Base-by-base conservation (phyloP, 1,284 basidiomycete genomes). In the Ceratobasidium papillatum region DNA sequence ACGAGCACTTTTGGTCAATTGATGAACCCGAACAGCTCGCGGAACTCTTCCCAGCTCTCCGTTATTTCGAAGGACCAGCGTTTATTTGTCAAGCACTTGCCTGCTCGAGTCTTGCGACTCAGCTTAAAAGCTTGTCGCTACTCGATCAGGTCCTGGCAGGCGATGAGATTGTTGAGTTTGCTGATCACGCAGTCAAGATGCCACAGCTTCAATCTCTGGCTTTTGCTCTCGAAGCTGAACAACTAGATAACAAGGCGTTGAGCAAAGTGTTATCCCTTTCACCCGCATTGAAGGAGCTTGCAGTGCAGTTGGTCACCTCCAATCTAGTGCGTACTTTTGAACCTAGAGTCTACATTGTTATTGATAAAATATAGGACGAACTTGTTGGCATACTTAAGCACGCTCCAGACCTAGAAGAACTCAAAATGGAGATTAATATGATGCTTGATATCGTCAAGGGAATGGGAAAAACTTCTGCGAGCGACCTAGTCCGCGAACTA, bases 11-110 rank as follows among this genome's bases (percentile, higher is more conserved):
- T 34, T 52, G 64, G 49, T 34, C 5, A 36, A 36, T n/a, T 22
- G 4, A 51, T 1, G 1, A 27, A 14, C 22, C 64, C 25, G 64
- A 66, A 52, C 27, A 27, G 9, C 49, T 68, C 12, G 65, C 51
- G 9, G 19, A 17, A 14, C 49, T 68, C 36, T 68, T 68, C 30
- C 65, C 65, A 34, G 36, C 65, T 22, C 38, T 68, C 14, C 49
- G 51, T 38, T 36, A 54, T 27, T 68, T 68, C 52, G 65, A 68
- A 43, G 65, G 65, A 27, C 65, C 65, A 25, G 30, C 47, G n/a
- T 68, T 68, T 25, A 41, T 68, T n/a, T 66, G 45, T 47, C 43
- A 52, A 36, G 47, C 64, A 2, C 43, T 66, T 2, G 45, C 47
- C 22, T 14, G 47, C 12, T 66, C 64, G 47, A 34, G 34, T n/a